Percentiles rank a stretch among this genome's conserved stretches.
These are phyloP conservation scores for Thermochaetoides thermophila DNA, from an alignment of 495 filamentous ascomycete genomes.

Conservation along the genomic window DNA sequence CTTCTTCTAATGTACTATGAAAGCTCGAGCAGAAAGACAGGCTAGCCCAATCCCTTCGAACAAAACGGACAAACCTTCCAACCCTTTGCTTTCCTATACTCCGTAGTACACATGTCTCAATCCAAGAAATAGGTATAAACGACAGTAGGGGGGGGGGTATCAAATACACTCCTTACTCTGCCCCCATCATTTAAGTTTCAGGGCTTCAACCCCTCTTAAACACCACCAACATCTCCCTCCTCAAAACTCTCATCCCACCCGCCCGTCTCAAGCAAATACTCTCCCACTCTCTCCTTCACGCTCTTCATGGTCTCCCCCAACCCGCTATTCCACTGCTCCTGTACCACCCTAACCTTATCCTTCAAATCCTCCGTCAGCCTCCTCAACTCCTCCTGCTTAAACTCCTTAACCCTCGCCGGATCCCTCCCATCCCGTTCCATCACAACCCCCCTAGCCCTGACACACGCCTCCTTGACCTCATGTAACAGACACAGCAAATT, in stretches of 20 bases:
- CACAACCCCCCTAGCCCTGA: slow-evolving; percentile 41
- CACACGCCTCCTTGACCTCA: slow-evolving; percentile 73
- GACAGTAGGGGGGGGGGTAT: neutral
- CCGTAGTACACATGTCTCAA: neutral
- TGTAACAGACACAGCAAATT: slow-evolving; percentile 89
- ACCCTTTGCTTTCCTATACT: neutral
- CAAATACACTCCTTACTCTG: neutral
- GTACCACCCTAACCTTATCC: slow-evolving; percentile 77
- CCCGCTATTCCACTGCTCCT: slow-evolving; percentile 61
- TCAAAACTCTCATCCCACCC: slow-evolving; percentile 59
- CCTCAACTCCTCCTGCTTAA: slow-evolving; percentile 47
- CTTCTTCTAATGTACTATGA: no score
- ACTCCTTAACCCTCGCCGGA: slow-evolving; percentile 39
- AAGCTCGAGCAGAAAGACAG: no score
- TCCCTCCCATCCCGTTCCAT: slow-evolving; percentile 45
- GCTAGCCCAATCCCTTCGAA: no score
- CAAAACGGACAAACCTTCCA: no score
- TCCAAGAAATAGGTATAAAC: neutral
- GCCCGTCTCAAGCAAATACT: slow-evolving; percentile 49
- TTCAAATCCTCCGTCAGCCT: slow-evolving; percentile 73
- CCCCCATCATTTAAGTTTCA: no score
- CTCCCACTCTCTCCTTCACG: slow-evolving; percentile 43
- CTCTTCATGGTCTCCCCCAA: slow-evolving; percentile 34
- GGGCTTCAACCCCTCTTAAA: no score
- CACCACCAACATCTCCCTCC: slow-evolving; percentile 32